Percentiles rank a stretch among this genome's conserved stretches.
Conservation (phyloP, 164 flowering plant genomes). For the Liriodendron chinense region DNA sequence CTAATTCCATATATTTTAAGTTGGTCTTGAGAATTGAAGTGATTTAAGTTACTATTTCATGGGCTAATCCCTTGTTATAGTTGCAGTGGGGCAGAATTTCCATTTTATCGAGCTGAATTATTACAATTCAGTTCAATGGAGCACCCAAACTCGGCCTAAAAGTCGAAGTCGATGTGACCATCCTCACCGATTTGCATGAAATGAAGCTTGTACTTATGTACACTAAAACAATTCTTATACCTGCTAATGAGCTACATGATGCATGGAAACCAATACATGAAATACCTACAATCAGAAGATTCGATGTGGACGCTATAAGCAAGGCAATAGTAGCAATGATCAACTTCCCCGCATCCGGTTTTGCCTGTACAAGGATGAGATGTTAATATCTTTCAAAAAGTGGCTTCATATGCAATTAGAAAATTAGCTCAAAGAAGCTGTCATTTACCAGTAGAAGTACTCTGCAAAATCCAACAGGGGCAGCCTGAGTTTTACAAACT, state of each 20-base stretch:
- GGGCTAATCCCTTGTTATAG: too few species aligned
- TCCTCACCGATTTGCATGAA: too few species aligned
- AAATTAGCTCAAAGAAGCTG: not conserved
- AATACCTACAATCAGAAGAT: slow-evolving; percentile 56
- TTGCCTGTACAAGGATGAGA: slow-evolving; percentile 49
- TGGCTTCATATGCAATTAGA: not conserved
- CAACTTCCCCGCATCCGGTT: slow-evolving; percentile 70
- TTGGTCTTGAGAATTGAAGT: too few species aligned
- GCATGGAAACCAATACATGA: slow-evolving; percentile 1
- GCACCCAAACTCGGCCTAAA: too few species aligned
- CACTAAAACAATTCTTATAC: too few species aligned
- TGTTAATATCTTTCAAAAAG: slow-evolving; percentile 2
- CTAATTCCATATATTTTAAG: too few species aligned
- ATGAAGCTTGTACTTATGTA: too few species aligned
- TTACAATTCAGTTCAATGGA: too few species aligned
- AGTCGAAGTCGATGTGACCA: too few species aligned
- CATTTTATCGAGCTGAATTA: too few species aligned
- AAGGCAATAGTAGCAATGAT: slow-evolving; percentile 65
- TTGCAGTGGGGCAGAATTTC: too few species aligned
- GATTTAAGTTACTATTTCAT: too few species aligned
- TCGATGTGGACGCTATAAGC: slow-evolving; percentile 61
- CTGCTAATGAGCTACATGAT: not conserved
- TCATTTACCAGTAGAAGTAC: slow-evolving; percentile 71
- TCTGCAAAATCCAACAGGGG: slow-evolving; percentile 80
- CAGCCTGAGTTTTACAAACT: slow-evolving; percentile 48